These are phyloP conservation scores for Phanerochaete sordida DNA, from an alignment of 768 basidiomycete genomes.

Conservation along the genomic window DNA sequence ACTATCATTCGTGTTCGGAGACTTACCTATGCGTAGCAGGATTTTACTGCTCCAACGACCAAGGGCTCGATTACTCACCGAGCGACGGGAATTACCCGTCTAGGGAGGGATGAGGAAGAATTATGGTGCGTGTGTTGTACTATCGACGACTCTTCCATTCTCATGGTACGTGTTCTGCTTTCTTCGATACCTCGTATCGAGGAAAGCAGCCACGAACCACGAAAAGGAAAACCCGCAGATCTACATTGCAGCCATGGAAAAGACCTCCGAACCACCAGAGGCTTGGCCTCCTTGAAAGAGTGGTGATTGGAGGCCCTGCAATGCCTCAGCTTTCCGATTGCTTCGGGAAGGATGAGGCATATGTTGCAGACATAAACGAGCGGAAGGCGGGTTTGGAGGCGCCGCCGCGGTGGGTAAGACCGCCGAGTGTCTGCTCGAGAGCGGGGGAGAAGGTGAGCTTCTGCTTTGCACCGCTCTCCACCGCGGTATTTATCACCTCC, in stretches of 20 bases:
- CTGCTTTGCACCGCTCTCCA: not conserved
- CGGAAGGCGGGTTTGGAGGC: not conserved
- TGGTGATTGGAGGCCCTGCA: not conserved
- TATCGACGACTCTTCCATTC: conserved; percentile 43
- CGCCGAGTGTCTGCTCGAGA: not conserved
- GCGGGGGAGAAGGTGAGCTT: not conserved
- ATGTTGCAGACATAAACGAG: not conserved
- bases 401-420: not conserved
- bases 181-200: not conserved
- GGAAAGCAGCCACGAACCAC: conserved; percentile 19
- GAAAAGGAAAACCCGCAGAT: conserved; percentile 29
- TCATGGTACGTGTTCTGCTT: conserved; percentile 39
- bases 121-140: conserved; percentile 13
- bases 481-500: not conserved
- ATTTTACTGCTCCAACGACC: too few relatives aligned
- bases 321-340: not conserved
- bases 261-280: not conserved
- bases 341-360: not conserved
- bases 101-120: too few relatives aligned
- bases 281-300: not conserved
- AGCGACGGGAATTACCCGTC: too few relatives aligned
- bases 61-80: too few relatives aligned
- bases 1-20: too few relatives aligned
- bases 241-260: not conserved
- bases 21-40: too few relatives aligned